Conservation (phyloP, 805 yeast species). For the Yamadazyma akitaensis region DNA sequence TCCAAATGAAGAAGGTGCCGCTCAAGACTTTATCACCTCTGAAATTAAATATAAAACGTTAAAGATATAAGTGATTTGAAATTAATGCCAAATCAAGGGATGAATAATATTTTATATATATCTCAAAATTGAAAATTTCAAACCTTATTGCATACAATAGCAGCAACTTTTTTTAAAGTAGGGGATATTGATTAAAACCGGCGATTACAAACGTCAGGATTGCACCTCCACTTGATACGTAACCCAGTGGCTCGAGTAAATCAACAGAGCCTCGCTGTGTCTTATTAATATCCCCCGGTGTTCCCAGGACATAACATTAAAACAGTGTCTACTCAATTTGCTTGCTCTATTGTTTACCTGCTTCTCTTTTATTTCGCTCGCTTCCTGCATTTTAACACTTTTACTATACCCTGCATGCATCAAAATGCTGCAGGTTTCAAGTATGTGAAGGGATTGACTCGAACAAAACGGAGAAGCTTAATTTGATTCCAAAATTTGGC, state of each 20-base stretch:
- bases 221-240: neutral
- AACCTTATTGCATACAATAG: neutral
- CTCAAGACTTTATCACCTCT: neutral
- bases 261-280: neutral
- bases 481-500: neutral
- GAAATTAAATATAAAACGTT: neutral
- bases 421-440: neutral
- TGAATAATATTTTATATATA: constrained; percentile 1
- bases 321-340: neutral
- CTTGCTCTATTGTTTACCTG: neutral
- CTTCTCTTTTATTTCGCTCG: neutral
- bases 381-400: neutral
- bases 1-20: neutral
- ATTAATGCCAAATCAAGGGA: neutral
- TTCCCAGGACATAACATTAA: neutral
- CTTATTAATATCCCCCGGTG: neutral
- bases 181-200: too few relatives aligned
- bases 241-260: neutral
- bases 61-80: neutral
- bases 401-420: neutral
- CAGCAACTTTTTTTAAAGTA: neutral
- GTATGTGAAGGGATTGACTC: neutral
- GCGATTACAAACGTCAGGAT: neutral
- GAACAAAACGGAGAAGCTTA: neutral
- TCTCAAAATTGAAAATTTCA: neutral